These are phyloP conservation scores for Nothophoma quercina DNA, from an alignment of 2,329 filamentous ascomycete species.

Conservation along the genomic window DNA sequence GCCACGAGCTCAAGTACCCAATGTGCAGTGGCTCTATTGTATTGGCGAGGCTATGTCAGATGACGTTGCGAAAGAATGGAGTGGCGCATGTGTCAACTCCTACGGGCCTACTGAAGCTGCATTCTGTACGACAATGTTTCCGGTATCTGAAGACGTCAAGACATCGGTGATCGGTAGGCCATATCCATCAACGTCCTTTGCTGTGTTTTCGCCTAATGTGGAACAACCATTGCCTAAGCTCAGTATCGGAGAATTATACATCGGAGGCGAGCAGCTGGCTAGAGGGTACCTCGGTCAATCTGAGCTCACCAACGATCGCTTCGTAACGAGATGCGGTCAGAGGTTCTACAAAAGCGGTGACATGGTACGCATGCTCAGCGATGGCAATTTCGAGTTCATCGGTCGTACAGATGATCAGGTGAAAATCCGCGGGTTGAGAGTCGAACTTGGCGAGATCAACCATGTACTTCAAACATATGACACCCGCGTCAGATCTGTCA, in stretches of 20 bases:
- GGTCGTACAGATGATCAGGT: constrained; percentile 51
- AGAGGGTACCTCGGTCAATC: constrained; percentile 53
- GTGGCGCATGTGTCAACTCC: constrained; percentile 52
- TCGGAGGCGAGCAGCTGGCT: constrained; percentile 57
- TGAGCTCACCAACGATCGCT: constrained; percentile 41
- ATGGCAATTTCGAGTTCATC: constrained; percentile 51
- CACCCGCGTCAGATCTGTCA: constrained; percentile 30
- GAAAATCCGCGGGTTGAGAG: constrained; percentile 50
- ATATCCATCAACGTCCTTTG: constrained; percentile 52
- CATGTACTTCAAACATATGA: constrained; percentile 36
- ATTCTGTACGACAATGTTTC: constrained; percentile 55
- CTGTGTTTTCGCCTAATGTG: constrained; percentile 42
- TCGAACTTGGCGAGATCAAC: constrained; percentile 51
- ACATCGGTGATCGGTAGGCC: constrained; percentile 53
- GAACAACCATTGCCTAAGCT: constrained; percentile 48
- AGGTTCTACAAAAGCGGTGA: constrained; percentile 51
- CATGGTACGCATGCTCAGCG: constrained; percentile 47
- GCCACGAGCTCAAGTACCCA: constrained; percentile 40
- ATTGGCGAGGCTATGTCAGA: constrained; percentile 54
- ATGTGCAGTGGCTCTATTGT: constrained; percentile 54
- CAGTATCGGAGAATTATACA: constrained; percentile 55
- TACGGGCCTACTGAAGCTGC: constrained; percentile 56
- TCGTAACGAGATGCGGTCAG: constrained; percentile 39
- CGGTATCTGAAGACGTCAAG: constrained; percentile 37
- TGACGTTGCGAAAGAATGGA: constrained; percentile 51